Evolutionary conservation across 345 rosid genomes (phyloP), one percentile per base, ranked within the genome.

Genomic region (Syzygium jambos): DNA sequence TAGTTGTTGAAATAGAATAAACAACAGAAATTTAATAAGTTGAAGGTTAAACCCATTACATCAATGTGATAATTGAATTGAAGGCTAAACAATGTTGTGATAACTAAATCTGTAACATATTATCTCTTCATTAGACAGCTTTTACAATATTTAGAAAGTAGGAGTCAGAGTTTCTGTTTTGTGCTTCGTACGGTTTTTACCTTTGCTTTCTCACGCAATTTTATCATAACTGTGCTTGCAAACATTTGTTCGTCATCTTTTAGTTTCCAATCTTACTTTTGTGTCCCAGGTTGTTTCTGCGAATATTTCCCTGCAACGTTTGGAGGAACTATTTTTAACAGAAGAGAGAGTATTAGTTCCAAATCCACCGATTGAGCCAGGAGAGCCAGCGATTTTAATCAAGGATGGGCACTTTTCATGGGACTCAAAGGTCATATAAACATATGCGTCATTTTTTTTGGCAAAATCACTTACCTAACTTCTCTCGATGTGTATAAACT

Each of bases 271-370:
- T 78, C 23, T 65, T 63, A 29, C 86, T 68, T 23, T 41, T 87
- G 88, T 85, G 87, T 91, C 84, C 86, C 92, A 96, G 99, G 99
- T 93, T 89, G 99, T 95, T 52, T 95, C 91, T 89, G 99, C 99
- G 57, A 95, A 96, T 90, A 94, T 96, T 86, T 98, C 99, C 51
- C 89, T 95, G 80, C 97, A 96, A 90, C 99, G 99, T 56, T 86
- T 98, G 88, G 96, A 98, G 89, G 99, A 96, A 89, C 92, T 96
- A 46, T 92, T 96, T 90, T 85, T 96, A 91, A 91, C 97, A 15
- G 99, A 96, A 87, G 99, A 96, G 93, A 94, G 97, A 91, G 86
- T 91, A 91, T 91, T 96, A 85, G 90, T 88, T 78, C 94, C 92
- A 84, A 98, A 98, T 86, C 96, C 98, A 87, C 96, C 99, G 63